A percentile compares a stretch with the other conserved stretches of the same genome.
Conservation (phyloP, 257 asterid species). For the Plantago major region DNA sequence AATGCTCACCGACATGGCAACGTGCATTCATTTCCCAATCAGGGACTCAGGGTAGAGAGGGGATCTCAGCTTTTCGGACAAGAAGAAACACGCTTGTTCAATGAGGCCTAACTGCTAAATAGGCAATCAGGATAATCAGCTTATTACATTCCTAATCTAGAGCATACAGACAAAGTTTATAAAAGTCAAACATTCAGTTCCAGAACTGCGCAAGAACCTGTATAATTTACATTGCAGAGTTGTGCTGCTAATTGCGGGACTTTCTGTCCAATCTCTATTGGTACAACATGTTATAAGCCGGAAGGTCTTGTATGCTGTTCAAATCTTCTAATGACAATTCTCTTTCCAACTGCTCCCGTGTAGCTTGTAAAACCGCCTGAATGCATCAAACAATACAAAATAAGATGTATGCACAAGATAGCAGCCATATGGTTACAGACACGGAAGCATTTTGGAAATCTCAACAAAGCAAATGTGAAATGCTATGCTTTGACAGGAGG, state of each 20-base stretch:
- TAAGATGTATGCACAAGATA: not conserved
- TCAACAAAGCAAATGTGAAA: not conserved
- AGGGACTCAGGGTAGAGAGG: too few relatives aligned
- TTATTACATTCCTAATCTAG: not conserved
- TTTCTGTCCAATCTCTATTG: constrained; percentile 15
- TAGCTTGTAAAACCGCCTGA: constrained; percentile 77
- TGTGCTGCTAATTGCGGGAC: not conserved
- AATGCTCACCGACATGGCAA: too few relatives aligned
- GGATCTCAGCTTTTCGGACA: too few relatives aligned
- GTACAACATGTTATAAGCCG: constrained; percentile 71
- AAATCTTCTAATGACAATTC: constrained; percentile 86
- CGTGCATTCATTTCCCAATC: too few relatives aligned
- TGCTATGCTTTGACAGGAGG: too few relatives aligned
- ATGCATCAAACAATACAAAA: not conserved
- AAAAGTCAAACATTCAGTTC: not conserved
- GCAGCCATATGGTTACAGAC: not conserved
- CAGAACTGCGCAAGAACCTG: not conserved
- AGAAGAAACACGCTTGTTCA: too few relatives aligned
- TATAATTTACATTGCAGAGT: constrained; percentile 2
- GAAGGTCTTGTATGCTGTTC: constrained; percentile 70
- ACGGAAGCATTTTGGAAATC: not conserved
- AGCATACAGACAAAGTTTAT: not conserved
- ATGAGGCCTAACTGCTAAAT: too few relatives aligned
- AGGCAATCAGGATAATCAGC: not conserved
- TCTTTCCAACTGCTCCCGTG: constrained; percentile 79